Percentiles rank a stretch among this genome's conserved stretches.
Conservation (phyloP, 2,329 filamentous ascomycete genomes). For the Chalara sp. region DNA sequence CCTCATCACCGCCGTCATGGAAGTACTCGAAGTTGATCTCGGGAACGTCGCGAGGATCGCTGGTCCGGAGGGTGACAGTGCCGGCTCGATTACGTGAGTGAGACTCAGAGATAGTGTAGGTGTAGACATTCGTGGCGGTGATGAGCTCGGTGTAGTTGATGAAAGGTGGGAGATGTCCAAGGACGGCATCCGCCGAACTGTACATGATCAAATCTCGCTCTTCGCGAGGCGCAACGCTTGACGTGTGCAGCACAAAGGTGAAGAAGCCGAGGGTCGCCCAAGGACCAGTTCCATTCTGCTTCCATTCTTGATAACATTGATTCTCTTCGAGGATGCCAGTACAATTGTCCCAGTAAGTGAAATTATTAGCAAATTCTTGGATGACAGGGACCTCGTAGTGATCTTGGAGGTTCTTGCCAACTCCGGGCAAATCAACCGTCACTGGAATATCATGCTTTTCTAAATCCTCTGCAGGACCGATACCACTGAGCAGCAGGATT, state of each 20-base stretch:
- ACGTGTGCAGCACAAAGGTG: slow-evolving; percentile 29
- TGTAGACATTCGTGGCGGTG: background rate
- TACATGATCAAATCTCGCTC: slow-evolving; percentile 32
- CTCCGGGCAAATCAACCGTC: slow-evolving; percentile 52
- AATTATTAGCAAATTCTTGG: slow-evolving; percentile 27
- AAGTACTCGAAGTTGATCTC: slow-evolving; percentile 57
- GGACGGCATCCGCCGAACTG: slow-evolving; percentile 16
- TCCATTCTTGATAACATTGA: background rate
- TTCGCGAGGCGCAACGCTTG: slow-evolving; percentile 29
- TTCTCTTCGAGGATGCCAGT: slow-evolving; percentile 12
- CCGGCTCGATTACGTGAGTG: slow-evolving; percentile 55
- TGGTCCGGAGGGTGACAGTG: slow-evolving; percentile 50
- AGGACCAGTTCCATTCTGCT: background rate
- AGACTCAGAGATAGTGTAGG: slow-evolving; percentile 39
- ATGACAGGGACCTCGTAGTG: slow-evolving; percentile 42
- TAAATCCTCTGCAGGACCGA: slow-evolving; percentile 34
- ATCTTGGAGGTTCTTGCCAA: slow-evolving; percentile 55
- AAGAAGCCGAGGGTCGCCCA: slow-evolving; percentile 40
- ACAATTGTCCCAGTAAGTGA: background rate
- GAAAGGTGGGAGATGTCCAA: slow-evolving; percentile 32
- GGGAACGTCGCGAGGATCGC: slow-evolving; percentile 57
- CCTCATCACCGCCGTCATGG: too few species aligned
- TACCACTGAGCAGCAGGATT: slow-evolving; percentile 38
- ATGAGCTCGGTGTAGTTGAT: slow-evolving; percentile 27
- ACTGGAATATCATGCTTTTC: slow-evolving; percentile 39